Evolutionary conservation across 2,329 filamentous ascomycete species (phyloP), one percentile per base, ranked within the genome.

Genomic region (Huntiella omanensis): DNA sequence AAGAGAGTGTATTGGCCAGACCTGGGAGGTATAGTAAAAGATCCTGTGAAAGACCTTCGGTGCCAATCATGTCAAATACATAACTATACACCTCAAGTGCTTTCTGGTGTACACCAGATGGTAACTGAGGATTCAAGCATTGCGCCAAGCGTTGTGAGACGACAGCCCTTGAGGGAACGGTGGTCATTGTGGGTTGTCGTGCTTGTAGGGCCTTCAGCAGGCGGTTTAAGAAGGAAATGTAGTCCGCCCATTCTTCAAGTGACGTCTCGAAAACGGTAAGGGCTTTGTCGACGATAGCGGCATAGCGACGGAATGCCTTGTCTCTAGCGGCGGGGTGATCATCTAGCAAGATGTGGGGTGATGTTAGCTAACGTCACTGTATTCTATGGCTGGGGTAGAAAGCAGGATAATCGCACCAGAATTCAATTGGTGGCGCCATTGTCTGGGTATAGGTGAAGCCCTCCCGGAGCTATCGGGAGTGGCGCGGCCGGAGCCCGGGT

Each of bases 241-340:
- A 98, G 64, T 98, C 91, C 42, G 92, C 91, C 91, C 91, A 98
- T 75, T 98, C 91, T 63, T 96, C 86, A 54, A 95, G 70, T 28
- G 85, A 78, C 12, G 84, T 87, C 59, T 98, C 91, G 65, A 95
- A 98, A 33, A 94, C 70, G 40, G 82, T 75, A 51, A 98, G 71
- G 33, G 86, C 83, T 60, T 86, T 77, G 57, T 96, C 88, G 53
- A 98, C 79, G 49, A 77, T 82, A 42, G 80, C 75, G 39, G 86
- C 85, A 74, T 96, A 98, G 60, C 87, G 82, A 53, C 87, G 84
- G 59, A 84, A 88, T 45, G 70, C 62, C 60, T 80, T 80, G 61
- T 80, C 76, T 59, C 75, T 77, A 38, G 63, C 63, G 11, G 38
- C 40, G 19, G 65, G 65, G 43, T 63, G 53, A 42, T 72, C 75